These are phyloP conservation scores for Ophiocordyceps camponoti-rufipedis DNA, from an alignment of 2,329 filamentous ascomycete genomes.

Conservation along the genomic window DNA sequence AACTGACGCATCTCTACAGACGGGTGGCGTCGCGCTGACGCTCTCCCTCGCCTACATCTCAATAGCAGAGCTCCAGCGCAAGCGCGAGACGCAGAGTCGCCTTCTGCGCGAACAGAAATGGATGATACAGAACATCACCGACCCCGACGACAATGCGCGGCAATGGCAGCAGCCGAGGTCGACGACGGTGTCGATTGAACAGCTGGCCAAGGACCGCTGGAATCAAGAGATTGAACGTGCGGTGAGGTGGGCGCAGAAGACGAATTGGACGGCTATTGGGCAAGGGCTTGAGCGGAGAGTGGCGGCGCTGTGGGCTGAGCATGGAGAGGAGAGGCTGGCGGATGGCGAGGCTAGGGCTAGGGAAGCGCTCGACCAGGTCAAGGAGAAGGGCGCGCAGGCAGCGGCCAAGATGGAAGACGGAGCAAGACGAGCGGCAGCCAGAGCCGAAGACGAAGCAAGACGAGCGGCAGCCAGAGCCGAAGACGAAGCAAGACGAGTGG, in stretches of 20 bases:
- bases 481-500: constrained; percentile 13
- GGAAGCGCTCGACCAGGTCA: constrained; percentile 14
- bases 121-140: constrained; percentile 32
- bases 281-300: constrained; percentile 35
- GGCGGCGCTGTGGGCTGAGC: constrained; percentile 24
- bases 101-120: constrained; percentile 37
- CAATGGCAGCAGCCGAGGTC: constrained; percentile 29
- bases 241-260: constrained; percentile 46
- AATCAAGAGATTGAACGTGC: constrained; percentile 54
- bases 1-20: constrained; percentile 23
- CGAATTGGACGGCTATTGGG: constrained; percentile 45
- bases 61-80: constrained; percentile 50
- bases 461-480: constrained; percentile 9
- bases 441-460: constrained; percentile 8
- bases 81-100: constrained; percentile 39
- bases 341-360: constrained; percentile 27
- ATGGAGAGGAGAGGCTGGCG: constrained; percentile 25
- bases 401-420: constrained; percentile 7
- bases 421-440: constrained; percentile 7
- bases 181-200: background rate
- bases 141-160: constrained; percentile 13
- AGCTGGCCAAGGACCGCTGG: constrained; percentile 52
- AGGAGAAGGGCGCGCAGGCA: constrained; percentile 10
- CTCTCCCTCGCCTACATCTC: constrained; percentile 56
- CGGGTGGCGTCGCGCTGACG: constrained; percentile 59